Percentiles rank a stretch among this genome's conserved stretches.
Conservation (phyloP, 1,284 basidiomycete genomes). For the Porogramme epimiltina region DNA sequence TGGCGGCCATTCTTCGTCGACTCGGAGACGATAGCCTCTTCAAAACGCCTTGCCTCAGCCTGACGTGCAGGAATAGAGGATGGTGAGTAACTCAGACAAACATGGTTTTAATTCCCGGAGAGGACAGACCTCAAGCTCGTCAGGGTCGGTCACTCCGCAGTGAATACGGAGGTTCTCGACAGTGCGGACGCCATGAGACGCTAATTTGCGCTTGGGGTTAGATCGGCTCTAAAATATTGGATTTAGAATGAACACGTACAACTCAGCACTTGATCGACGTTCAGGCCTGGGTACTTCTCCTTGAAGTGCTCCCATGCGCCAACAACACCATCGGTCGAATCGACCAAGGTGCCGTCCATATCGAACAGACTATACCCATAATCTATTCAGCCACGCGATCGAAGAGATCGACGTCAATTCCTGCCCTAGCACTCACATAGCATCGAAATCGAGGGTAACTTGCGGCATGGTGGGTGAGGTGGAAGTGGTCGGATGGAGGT, state of each 20-base stretch:
- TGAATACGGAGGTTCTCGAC: conserved; percentile 75
- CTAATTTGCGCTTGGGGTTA: conserved; percentile 37
- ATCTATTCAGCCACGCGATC: conserved; percentile 10
- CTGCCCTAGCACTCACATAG: no score
- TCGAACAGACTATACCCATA: conserved; percentile 59
- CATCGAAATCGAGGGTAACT: conserved; percentile 52
- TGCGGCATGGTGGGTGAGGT: conserved; percentile 41
- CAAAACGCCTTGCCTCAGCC: conserved; percentile 69
- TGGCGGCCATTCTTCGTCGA: conserved; percentile 51
- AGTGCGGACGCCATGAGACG: conserved; percentile 80
- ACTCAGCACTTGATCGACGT: conserved; percentile 62
- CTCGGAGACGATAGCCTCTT: conserved; percentile 62
- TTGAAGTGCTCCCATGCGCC: conserved; percentile 75
- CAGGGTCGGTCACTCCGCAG: conserved; percentile 70
- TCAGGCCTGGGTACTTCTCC: conserved; percentile 61
- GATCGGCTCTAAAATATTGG: conserved; percentile 5
- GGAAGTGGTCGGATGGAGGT: not conserved
- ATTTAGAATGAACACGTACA: conserved; percentile 39
- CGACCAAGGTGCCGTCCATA: conserved; percentile 80
- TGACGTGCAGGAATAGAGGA: conserved; percentile 25
- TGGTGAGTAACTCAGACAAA: not conserved
- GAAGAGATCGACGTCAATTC: not conserved
- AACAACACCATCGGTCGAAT: conserved; percentile 73
- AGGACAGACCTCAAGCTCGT: conserved; percentile 60
- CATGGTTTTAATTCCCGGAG: no score